phyloP scores from a whole-genome alignment of 352 stramenopile species.

The Thraustochytrium sp. region DNA sequence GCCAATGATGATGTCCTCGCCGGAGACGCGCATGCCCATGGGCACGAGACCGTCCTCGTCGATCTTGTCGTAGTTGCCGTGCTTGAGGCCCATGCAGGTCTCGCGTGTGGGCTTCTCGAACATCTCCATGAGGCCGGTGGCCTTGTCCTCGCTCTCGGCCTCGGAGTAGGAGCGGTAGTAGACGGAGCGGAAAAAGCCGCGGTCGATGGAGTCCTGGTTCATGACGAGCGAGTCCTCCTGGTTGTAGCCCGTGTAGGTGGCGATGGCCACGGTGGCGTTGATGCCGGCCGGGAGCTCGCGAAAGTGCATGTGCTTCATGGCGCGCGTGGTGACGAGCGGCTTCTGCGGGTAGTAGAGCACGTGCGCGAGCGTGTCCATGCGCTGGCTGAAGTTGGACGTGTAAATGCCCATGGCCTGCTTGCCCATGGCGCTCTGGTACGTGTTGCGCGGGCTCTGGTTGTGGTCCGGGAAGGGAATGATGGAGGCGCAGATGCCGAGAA shows the following conservation, averaged over 20 bases:
- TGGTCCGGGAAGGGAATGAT: constrained; percentile 99
- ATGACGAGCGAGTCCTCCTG: constrained; percentile 99
- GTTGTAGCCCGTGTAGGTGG: constrained; percentile 93
- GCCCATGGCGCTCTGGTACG: constrained; percentile 98
- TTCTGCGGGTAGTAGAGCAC: constrained; percentile 99
- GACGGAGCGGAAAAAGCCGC: constrained; percentile 96
- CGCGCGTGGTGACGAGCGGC: constrained; percentile 94
- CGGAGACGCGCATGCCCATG: constrained; percentile 90
- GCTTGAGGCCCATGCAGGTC: constrained; percentile 85
- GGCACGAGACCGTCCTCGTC: constrained; percentile 94
- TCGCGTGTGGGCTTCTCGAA: constrained; percentile 93
- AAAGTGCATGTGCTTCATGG: constrained; percentile 98
- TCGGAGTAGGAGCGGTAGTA: constrained; percentile 97
- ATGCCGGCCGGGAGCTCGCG: constrained; percentile 96
- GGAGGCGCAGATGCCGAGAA: constrained; percentile 96
- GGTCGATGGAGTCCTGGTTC: constrained; percentile 98
- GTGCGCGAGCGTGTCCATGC: constrained; percentile 99
- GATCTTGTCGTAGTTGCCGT: constrained; percentile 96
- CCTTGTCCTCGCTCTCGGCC: constrained; percentile 51
- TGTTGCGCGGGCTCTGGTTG: constrained; percentile 99
- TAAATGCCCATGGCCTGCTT: constrained; percentile 99
- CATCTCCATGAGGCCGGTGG: constrained; percentile 60
- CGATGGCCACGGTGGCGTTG: constrained; percentile 92
- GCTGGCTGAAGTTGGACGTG: constrained; percentile 94
- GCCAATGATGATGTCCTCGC: constrained; percentile 97